phyloP scores from a whole-genome alignment of 371 early-diverging fungal genomes.

The Mortierella sp. region DNA sequence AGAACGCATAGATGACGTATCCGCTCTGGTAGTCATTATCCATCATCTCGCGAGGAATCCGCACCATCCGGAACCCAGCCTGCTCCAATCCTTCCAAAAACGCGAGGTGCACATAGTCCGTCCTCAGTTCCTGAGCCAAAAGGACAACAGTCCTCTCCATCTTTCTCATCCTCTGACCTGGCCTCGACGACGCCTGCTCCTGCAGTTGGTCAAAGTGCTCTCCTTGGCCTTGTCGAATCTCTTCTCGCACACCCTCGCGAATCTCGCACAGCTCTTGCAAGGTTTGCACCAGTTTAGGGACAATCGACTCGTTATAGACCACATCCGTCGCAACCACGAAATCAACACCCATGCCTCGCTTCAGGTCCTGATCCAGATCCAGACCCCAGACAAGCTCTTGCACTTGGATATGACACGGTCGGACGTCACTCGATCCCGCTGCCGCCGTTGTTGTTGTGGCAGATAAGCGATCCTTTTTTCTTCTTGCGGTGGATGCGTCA shows the following conservation, averaged over 20 bases:
- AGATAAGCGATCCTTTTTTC: conserved; percentile 13
- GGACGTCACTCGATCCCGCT: background rate
- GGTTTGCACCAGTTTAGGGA: conserved; percentile 38
- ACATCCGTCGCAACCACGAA: conserved; percentile 54
- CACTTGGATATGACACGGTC: conserved; percentile 44
- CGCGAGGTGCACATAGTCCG: conserved; percentile 47
- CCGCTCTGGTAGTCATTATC: conserved; percentile 45
- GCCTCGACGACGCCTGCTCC: background rate
- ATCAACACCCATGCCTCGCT: conserved; percentile 41
- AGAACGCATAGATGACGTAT: conserved; percentile 53
- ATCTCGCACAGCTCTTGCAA: conserved; percentile 36
- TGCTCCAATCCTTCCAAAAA: conserved; percentile 41
- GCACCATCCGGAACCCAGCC: conserved; percentile 41
- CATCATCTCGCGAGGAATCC: conserved; percentile 44
- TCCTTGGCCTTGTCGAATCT: conserved; percentile 12
- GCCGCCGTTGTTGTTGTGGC: background rate
- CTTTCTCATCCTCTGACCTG: background rate
- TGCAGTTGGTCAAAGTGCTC: conserved; percentile 21
- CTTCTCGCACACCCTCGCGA: conserved; percentile 24
- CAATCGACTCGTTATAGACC: conserved; percentile 52
- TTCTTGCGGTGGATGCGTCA: background rate
- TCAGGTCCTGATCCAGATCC: conserved; percentile 47
- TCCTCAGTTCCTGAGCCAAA: conserved; percentile 46
- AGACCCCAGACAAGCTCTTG: conserved; percentile 55
- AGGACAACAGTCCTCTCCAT: conserved; percentile 38